Conservation (phyloP, 495 filamentous ascomycete genomes). For the Penicillium diatomitis region DNA sequence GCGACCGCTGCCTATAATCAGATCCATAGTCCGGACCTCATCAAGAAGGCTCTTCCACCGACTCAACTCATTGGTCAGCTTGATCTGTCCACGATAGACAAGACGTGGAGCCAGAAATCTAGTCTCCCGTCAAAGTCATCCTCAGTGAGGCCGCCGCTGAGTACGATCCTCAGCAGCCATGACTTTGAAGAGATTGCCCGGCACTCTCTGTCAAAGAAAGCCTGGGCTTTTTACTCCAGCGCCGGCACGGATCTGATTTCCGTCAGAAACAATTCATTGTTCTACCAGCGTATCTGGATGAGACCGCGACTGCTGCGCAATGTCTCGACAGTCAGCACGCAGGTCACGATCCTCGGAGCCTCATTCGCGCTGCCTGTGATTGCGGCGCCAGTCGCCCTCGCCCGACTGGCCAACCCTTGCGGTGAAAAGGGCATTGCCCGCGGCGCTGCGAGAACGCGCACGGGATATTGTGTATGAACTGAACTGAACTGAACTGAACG, state of each 20-base stretch:
- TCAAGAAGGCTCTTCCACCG: slow-evolving; percentile 16
- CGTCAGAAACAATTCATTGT: slow-evolving; percentile 67
- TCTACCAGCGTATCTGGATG: slow-evolving; percentile 75
- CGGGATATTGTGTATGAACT: no score
- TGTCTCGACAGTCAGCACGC: slow-evolving; percentile 59
- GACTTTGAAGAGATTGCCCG: slow-evolving; percentile 57
- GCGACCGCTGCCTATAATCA: slow-evolving; percentile 77
- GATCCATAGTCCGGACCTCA: slow-evolving; percentile 60
- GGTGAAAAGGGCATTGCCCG: slow-evolving; percentile 67
- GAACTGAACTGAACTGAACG: no score
- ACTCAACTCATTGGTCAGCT: slow-evolving; percentile 13
- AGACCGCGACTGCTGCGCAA: slow-evolving; percentile 66
- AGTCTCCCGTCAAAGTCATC: background rate
- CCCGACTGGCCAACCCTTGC: slow-evolving; percentile 71
- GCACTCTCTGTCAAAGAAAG: slow-evolving; percentile 46
- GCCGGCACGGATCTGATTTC: slow-evolving; percentile 87
- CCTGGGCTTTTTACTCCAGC: slow-evolving; percentile 81
- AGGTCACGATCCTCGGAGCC: slow-evolving; percentile 67
- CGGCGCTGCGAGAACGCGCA: slow-evolving; percentile 50
- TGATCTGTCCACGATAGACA: background rate
- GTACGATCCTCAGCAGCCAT: slow-evolving; percentile 50
- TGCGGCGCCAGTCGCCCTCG: slow-evolving; percentile 68
- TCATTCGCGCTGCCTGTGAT: slow-evolving; percentile 64
- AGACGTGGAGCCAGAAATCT: background rate
- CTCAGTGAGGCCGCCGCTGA: slow-evolving; percentile 40